phyloP scores from a whole-genome alignment of 2,329 filamentous ascomycete genomes.

The Arachnomyces sp. region DNA sequence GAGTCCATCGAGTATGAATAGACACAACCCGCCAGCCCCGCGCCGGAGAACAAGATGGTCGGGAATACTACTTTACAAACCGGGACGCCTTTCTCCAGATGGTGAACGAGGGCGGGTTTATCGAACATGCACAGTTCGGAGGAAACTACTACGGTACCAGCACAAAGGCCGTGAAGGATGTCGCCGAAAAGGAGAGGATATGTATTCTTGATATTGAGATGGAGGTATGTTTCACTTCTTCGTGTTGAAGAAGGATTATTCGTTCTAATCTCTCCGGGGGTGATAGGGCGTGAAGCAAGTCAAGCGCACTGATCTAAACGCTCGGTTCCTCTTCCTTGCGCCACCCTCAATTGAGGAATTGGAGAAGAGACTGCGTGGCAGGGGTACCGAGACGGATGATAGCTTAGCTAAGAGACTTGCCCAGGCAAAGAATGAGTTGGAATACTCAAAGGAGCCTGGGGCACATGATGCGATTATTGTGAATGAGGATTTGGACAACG shows the following conservation, averaged over 20 bases:
- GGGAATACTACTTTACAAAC: conserved; percentile 73
- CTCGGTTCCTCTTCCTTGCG: conserved; percentile 76
- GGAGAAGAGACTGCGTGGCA: conserved; percentile 64
- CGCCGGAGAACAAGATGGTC: conserved; percentile 64
- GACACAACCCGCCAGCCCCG: conserved; percentile 78
- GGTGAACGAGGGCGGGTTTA: conserved; percentile 63
- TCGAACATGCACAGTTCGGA: conserved; percentile 81
- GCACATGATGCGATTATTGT: conserved; percentile 59
- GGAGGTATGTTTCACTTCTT: conserved; percentile 53
- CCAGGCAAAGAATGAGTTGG: conserved; percentile 68
- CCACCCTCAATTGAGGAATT: conserved; percentile 69
- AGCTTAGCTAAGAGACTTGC: conserved; percentile 60
- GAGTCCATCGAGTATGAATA: conserved; percentile 17
- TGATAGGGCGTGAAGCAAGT: conserved; percentile 81
- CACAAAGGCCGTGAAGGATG: conserved; percentile 68
- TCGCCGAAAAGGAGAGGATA: conserved; percentile 61
- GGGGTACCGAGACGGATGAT: conserved; percentile 72
- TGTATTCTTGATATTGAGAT: conserved; percentile 95
- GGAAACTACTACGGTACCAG: conserved; percentile 83
- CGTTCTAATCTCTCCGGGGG: background rate
- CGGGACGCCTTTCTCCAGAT: conserved; percentile 61
- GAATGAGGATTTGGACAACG: conserved; percentile 57
- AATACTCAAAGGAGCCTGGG: conserved; percentile 60
- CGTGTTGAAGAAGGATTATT: background rate
- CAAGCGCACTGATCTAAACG: conserved; percentile 64